Evolutionary conservation across 305 asterid genomes (phyloP).

Genomic region (Euphrasia arctica): DNA sequence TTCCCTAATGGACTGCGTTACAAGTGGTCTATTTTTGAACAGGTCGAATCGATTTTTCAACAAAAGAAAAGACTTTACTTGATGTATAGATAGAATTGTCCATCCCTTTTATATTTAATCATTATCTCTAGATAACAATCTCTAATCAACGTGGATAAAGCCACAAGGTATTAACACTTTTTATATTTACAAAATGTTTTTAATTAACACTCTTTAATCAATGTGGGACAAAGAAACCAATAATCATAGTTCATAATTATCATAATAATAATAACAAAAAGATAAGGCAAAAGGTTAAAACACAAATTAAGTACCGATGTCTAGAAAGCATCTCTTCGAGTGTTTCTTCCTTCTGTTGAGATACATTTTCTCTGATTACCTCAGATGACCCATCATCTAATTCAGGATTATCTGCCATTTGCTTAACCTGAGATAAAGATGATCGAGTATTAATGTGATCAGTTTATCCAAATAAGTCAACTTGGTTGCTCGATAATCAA

Average conservation of each 20-base stretch:
- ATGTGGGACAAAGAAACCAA: too few species aligned
- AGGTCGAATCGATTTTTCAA: too few species aligned
- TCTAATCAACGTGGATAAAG: too few species aligned
- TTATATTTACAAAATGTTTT: too few species aligned
- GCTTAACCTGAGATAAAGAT: slow-evolving; percentile 22
- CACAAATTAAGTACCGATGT: slow-evolving; percentile 46
- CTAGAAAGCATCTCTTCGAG: slow-evolving; percentile 76
- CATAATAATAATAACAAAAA: not conserved
- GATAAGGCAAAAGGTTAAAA: not conserved
- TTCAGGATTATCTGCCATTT: slow-evolving; percentile 48
- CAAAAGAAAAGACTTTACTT: too few species aligned
- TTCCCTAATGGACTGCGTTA: too few species aligned
- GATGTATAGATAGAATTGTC: too few species aligned
- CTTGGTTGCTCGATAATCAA: not conserved
- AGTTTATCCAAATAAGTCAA: not conserved
- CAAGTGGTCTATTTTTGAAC: too few species aligned
- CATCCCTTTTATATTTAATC: too few species aligned
- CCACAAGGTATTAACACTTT: too few species aligned
- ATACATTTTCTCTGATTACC: slow-evolving; percentile 35
- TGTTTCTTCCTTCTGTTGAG: slow-evolving; percentile 39
- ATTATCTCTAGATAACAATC: too few species aligned
- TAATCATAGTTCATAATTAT: not conserved
- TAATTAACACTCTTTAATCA: not conserved
- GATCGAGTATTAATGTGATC: not conserved
- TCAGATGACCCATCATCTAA: slow-evolving; percentile 37